Evolutionary conservation across 1,284 basidiomycete species (phyloP), one percentile per base, ranked within the genome.

Genomic region (Austroboletus rostrupii): DNA sequence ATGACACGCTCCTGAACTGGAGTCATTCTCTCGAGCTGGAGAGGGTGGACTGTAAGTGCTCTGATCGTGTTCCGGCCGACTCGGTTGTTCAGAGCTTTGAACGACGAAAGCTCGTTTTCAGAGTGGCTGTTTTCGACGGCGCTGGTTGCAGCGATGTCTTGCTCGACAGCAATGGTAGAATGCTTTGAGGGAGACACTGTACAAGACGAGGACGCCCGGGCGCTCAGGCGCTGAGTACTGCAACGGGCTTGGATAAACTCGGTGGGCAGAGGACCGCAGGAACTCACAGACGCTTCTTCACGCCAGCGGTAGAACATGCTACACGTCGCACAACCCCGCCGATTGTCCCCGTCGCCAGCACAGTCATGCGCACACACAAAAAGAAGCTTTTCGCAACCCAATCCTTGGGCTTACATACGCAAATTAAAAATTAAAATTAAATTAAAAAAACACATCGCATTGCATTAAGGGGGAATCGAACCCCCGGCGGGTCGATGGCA

Each of bases 1-100:
- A 95, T 75, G 7, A 98, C 92, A 45, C 83, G 78, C 19, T 83
- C 78, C 69, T 98, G 96, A 1, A 98, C 94, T 12, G 83, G 70
- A 3, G 89, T 87, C 92, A 97, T 94, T 46, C 76, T 72, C 13
- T 69, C 76, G 55, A 92, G 81, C 20, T 78, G 73, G 76, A 94
- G 90, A 0, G 92, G 92, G 33, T 71, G 72, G 43, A 70, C 64
- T 1, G 78, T 85, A 49, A 94, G 75, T 8, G 90, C 85, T 54
- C 77, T 75, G 31, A 90, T 70, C 0, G 85, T 83, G 7, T 73
- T 62, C 17, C 64, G 53, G 45, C 70, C 65, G 53, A 85, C 57
- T 17, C 62, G 61, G 21, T 67, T 72, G 55, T 74, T 65, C 21
- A 85, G 65, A 14, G 69, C 63, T 21, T 59, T 48, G 64, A 84